Evolutionary conservation across 2,329 filamentous ascomycete species (phyloP), one percentile per base, ranked within the genome.

Genomic region (Blastomyces parvus): DNA sequence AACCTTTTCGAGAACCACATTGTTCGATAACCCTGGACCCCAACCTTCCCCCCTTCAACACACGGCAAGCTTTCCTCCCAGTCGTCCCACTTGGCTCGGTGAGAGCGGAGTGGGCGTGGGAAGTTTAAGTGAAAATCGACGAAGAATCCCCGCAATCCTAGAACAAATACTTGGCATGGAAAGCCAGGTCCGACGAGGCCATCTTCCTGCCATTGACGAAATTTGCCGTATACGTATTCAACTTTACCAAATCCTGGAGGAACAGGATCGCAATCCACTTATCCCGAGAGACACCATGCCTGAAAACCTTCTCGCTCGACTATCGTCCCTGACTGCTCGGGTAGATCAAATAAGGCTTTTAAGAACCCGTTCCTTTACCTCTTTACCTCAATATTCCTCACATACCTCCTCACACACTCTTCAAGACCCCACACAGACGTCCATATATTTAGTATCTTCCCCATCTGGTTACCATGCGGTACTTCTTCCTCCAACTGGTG

Each of bases 391-490:
- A 53, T 68, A 71, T 53, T 69, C 63, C 50, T 61, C 65, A 25
- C 59, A 66, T 48, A 64, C n/a, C n/a, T 4, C 55, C 13, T 14
- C 53, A 56, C 40, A 17, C 30, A 33, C 59, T n/a, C 65, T 33
- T 33, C 40, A 64, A 52, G 63, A 65, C 30, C 11, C 61, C 46
- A 55, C 64, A 22, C 58, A 63, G 38, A 65, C 70, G 25, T 66
- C 69, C 25, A 67, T 78, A 46, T 81, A 80, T 64, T 69, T 81
- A 7, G 70, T 81, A 13, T 79, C 78, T 1, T 77, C 76, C 6
- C 78, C 79, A 13, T 69, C 70, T 46, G 80, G 80, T 1, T 79
- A 78, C 38, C 76, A 80, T 62, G 78, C 77, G 9, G 66, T 81
- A 13, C 66, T 81, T 1, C 73, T 78, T 53, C 75, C 78, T 6